Base-by-base conservation (phyloP, 345 rosid genomes). In the Salix brachista region DNA sequence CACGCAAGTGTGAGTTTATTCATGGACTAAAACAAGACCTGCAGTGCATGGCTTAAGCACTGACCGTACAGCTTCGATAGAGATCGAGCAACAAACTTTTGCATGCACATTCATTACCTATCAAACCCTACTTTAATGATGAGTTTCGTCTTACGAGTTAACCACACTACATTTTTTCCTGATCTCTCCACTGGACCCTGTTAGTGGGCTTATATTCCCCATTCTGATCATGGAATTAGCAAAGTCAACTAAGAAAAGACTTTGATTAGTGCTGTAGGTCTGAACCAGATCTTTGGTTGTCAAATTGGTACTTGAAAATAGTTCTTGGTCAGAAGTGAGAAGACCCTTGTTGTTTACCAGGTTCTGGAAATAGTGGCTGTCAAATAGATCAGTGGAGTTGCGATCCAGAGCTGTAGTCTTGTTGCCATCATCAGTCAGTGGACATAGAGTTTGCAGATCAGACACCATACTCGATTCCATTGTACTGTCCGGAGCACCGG, bases 181-280 rank as follows among this genome's bases (percentile, higher is more conserved):
- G 37, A 78, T 54, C 58, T 78, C 60, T 25, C 80, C 80, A 52
- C 12, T 39, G 18, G 80, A 72, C 7, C 76, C 80, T 7, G 76
- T 78, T 4, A 78, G 72, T 11, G 92, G 88, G 30, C 70, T 84
- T 1, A 84, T 86, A 36, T 77, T 77, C 84, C 78, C 97, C 97
- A 66, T 82, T 82, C 72, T 77, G 79, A 62, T 69, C 74, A 69
- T 69, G 42, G 79, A 70, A 70, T 77, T 70, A 10, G 69, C 72
- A 17, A 62, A 74, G 26, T 30, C 23, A 25, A 0, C 4, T 16
- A 79, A 67, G 72, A 79, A 79, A 16, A 73, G 77, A 25, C 58
- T 28, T 39, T 34, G 44, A 26, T 76, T 80, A 21, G 12, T 69
- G 39, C 73, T 72, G 21, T 75, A 80, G 42, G 64, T 25, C 37